A percentile compares a stretch with the other conserved stretches of the same genome.
phyloP scores from a whole-genome alignment of 176 grass and related monocot species.

The Carex kokanica region DNA sequence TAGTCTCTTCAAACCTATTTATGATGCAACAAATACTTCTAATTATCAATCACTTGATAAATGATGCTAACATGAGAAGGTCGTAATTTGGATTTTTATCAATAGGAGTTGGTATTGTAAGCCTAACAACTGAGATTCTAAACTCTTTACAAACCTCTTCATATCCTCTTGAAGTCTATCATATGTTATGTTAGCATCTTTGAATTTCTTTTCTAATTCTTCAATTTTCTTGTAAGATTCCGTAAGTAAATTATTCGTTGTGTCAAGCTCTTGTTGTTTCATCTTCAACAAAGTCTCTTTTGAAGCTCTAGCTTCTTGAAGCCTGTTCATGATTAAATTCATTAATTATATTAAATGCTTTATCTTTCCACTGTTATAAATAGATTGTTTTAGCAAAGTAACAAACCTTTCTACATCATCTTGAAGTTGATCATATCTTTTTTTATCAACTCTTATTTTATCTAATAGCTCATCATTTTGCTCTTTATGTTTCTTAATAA shows the following conservation, averaged over 20 bases:
- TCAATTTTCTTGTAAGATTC: constrained; percentile 41
- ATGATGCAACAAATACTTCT: neutral
- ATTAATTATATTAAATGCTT: constrained; percentile 18
- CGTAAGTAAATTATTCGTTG: constrained; percentile 45
- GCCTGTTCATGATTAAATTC: constrained; percentile 37
- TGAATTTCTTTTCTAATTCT: constrained; percentile 53
- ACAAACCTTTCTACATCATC: constrained; percentile 50
- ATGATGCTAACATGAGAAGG: neutral
- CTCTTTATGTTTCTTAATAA: constrained; percentile 41
- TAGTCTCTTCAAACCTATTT: constrained; percentile 25
- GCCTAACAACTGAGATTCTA: neutral
- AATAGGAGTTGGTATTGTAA: constrained; percentile 19
- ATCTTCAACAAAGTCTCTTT: constrained; percentile 47
- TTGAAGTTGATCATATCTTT: constrained; percentile 44
- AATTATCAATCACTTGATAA: constrained; percentile 1
- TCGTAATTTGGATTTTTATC: neutral
- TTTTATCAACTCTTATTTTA: constrained; percentile 56
- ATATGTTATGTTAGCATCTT: constrained; percentile 47
- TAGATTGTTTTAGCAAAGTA: constrained; percentile 19
- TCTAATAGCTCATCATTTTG: constrained; percentile 51
- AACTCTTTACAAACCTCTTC: constrained; percentile 42
- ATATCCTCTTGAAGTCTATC: constrained; percentile 56
- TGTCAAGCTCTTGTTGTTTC: constrained; percentile 48
- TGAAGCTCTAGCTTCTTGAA: constrained; percentile 38
- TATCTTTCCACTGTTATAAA: neutral